Percentiles rank a stretch among this genome's conserved stretches.
Evolutionary conservation across 805 yeast genomes (phyloP).

Genomic region (Schwanniomyces occidentalis): DNA sequence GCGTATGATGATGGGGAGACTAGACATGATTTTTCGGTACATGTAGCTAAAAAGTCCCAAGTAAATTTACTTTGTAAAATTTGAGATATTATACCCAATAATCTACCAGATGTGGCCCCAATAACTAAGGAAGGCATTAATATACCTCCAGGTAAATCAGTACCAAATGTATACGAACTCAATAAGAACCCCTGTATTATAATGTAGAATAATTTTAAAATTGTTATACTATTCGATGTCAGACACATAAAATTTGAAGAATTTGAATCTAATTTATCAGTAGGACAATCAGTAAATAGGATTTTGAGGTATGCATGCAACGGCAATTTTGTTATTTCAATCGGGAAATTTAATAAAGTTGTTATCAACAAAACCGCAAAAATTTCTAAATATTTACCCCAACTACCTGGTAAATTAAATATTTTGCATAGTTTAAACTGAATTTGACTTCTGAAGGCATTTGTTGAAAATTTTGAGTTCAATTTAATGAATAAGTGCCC

Average conservation of each 20-base stretch:
- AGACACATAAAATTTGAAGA: slow-evolving; percentile 39
- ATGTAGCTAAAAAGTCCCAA: slow-evolving; percentile 35
- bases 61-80: slow-evolving; percentile 42
- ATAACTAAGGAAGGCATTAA: slow-evolving; percentile 62
- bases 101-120: slow-evolving; percentile 61
- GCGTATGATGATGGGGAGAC: slow-evolving; percentile 88
- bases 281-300: slow-evolving; percentile 68
- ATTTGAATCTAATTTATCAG: slow-evolving; percentile 10
- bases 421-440: slow-evolving; percentile 21
- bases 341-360: slow-evolving; percentile 54
- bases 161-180: slow-evolving; percentile 70
- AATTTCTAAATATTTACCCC: slow-evolving; percentile 48
- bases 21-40: slow-evolving; percentile 51
- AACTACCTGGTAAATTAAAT: slow-evolving; percentile 13
- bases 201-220: slow-evolving; percentile 35
- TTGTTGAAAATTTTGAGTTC: slow-evolving; percentile 34
- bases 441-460: slow-evolving; percentile 33
- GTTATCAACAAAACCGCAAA: slow-evolving; percentile 50
- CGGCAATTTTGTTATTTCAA: slow-evolving; percentile 53
- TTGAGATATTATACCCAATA: slow-evolving; percentile 54
- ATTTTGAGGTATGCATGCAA: slow-evolving; percentile 56
- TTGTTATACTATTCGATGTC: slow-evolving; percentile 23
- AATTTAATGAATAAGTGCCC: slow-evolving; percentile 56
- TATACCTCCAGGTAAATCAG: slow-evolving; percentile 67
- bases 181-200: slow-evolving; percentile 54